These are phyloP conservation scores for Solanum appendiculatum DNA, from an alignment of 257 asterid genomes.

Conservation along the genomic window DNA sequence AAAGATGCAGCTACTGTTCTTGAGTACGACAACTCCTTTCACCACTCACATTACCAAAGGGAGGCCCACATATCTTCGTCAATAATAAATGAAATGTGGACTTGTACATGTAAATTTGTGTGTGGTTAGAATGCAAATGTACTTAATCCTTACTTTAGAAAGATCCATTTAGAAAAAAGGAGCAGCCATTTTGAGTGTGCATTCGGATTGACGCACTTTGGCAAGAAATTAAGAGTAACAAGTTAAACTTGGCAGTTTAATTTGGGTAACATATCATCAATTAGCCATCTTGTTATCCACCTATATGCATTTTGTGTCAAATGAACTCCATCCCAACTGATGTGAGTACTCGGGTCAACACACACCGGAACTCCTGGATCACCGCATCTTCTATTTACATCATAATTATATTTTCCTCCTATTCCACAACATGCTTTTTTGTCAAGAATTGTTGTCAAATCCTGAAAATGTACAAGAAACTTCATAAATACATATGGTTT, in stretches of 20 bases:
- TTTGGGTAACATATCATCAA: background rate
- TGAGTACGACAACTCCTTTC: too few species aligned
- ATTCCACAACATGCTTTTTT: conserved; percentile 20
- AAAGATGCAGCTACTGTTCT: too few species aligned
- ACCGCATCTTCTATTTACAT: background rate
- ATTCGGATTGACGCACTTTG: too few species aligned
- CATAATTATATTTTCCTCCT: conserved; percentile 8
- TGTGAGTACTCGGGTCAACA: background rate
- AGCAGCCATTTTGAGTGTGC: too few species aligned
- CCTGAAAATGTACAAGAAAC: background rate
- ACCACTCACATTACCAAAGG: too few species aligned
- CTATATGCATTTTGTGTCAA: conserved; percentile 14
- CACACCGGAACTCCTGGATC: conserved; percentile 4
- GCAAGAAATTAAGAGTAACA: background rate
- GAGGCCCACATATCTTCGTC: too few species aligned
- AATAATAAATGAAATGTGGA: too few species aligned
- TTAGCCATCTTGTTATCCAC: background rate
- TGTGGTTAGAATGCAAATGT: too few species aligned
- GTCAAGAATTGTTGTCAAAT: background rate
- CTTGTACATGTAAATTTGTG: too few species aligned
- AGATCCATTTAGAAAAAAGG: background rate
- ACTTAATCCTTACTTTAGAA: too few species aligned
- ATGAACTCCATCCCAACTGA: conserved; percentile 22
- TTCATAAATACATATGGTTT: too few species aligned
- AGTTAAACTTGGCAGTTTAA: background rate